Percentiles rank a stretch among this genome's conserved stretches.
Evolutionary conservation across 2,329 filamentous ascomycete genomes (phyloP).

Genomic region (Diaporthe vexans): DNA sequence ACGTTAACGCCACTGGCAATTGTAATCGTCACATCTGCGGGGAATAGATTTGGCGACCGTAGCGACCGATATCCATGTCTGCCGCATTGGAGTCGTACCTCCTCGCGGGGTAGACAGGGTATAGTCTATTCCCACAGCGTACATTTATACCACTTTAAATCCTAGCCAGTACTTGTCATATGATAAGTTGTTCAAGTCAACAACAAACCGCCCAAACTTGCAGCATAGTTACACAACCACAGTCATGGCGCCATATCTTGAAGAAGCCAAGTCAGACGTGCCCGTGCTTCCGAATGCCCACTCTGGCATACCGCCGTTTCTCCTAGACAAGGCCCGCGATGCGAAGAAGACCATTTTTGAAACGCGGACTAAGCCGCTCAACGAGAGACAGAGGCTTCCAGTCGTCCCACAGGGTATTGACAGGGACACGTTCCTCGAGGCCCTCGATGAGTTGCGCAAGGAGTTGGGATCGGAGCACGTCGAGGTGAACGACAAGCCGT

Average conservation of each 20-base stretch:
- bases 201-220: background rate
- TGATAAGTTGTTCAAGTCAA: background rate
- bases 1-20: background rate
- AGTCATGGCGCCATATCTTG: constrained; percentile 29
- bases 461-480: constrained; percentile 55
- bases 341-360: constrained; percentile 53
- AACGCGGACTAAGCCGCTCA: constrained; percentile 50
- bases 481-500: constrained; percentile 56
- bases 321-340: constrained; percentile 54
- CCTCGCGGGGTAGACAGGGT: constrained; percentile 15
- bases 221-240: background rate
- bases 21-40: background rate
- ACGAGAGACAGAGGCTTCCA: constrained; percentile 48
- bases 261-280: constrained; percentile 49
- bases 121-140: background rate
- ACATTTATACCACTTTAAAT: background rate
- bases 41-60: constrained; percentile 28
- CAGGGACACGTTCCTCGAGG: constrained; percentile 43
- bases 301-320: constrained; percentile 55
- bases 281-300: constrained; percentile 54
- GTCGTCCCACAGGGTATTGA: constrained; percentile 57
- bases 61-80: constrained; percentile 20
- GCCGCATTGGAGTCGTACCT: constrained; percentile 15
- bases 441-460: constrained; percentile 52
- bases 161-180: too few relatives aligned